A percentile compares a stretch with the other conserved stretches of the same genome.
Evolutionary conservation across 2,329 filamentous ascomycete genomes (phyloP).

Genomic region (Alternaria brassicicola): DNA sequence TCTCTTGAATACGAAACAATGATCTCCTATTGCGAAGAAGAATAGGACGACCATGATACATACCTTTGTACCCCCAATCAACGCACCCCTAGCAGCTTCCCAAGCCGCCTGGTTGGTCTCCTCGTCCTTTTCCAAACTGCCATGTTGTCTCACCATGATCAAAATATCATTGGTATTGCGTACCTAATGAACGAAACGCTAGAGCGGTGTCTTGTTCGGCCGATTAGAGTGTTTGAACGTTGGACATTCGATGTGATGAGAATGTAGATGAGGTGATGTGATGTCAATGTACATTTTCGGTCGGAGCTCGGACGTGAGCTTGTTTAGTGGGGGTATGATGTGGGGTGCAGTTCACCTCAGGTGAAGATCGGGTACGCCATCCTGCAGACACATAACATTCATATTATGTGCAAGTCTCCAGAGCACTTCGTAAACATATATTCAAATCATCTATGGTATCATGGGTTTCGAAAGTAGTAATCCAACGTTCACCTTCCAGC

Average conservation of each 20-base stretch:
- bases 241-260: neutral
- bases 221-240: neutral
- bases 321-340: constrained; percentile 1
- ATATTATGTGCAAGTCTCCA: neutral
- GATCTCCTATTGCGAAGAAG: neutral
- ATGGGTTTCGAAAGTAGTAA: neutral
- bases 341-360: neutral
- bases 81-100: constrained; percentile 72
- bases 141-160: constrained; percentile 57
- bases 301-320: constrained; percentile 3
- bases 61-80: constrained; percentile 69
- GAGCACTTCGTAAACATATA: neutral
- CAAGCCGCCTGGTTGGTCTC: constrained; percentile 74
- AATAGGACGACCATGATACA: constrained; percentile 9
- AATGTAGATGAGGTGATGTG: neutral
- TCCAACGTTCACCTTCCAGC: neutral
- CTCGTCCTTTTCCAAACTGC: constrained; percentile 63
- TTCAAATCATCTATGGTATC: neutral
- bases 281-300: constrained; percentile 5
- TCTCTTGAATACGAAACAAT: no score
- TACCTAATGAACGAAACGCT: neutral
- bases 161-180: neutral
- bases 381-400: no score
- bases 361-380: neutral
- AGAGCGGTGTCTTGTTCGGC: neutral